Evolutionary conservation across 2,329 filamentous ascomycete genomes (phyloP).

Genomic region (Talaromyces sp.): DNA sequence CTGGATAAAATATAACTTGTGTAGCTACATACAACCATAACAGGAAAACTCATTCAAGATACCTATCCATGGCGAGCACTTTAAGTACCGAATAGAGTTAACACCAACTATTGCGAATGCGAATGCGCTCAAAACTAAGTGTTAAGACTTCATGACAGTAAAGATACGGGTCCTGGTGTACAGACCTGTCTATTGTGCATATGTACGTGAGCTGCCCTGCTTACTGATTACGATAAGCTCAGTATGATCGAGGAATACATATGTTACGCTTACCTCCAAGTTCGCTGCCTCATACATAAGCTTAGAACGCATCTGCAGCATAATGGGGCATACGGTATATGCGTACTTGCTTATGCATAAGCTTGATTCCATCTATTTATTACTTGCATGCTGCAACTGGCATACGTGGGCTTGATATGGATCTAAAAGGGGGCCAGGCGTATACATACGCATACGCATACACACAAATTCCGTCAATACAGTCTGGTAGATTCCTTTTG

Average conservation of each 20-base stretch:
- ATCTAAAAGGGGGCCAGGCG: neutral
- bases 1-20: too few relatives aligned
- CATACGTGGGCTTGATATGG: neutral
- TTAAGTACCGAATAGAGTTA: too few relatives aligned
- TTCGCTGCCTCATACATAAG: neutral
- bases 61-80: too few relatives aligned
- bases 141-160: neutral
- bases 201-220: neutral
- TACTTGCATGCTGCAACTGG: neutral
- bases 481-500: neutral
- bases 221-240: neutral
- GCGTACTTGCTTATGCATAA: neutral
- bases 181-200: neutral
- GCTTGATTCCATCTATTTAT: neutral
- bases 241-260: neutral
- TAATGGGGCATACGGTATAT: neutral
- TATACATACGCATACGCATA: neutral
- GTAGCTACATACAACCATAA: too few relatives aligned
- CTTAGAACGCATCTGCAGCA: neutral
- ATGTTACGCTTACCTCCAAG: neutral
- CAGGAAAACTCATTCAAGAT: too few relatives aligned
- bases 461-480: neutral
- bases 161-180: neutral
- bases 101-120: too few relatives aligned
- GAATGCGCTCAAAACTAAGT: neutral